Evolutionary conservation across 148 eudicot species (phyloP).

Genomic region (Rhododendron mucronatum): DNA sequence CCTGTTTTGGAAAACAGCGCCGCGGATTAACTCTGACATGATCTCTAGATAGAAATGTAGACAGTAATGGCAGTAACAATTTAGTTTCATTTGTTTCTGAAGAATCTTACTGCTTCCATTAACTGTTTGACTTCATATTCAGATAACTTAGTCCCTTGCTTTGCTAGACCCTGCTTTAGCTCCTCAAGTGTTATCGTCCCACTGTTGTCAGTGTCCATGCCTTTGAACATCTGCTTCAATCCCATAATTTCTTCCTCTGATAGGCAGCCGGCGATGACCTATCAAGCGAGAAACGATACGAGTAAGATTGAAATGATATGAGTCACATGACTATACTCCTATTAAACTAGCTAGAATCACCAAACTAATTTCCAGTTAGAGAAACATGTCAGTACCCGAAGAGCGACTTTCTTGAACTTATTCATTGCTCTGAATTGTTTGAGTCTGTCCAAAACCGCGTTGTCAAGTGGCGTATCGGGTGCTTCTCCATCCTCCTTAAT

Average conservation of each 20-base stretch:
- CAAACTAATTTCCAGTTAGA: neutral
- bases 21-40: neutral
- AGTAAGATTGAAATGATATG: neutral
- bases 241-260: constrained; percentile 79
- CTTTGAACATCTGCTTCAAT: constrained; percentile 63
- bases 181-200: constrained; percentile 68
- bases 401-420: constrained; percentile 95
- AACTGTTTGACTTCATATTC: constrained; percentile 59
- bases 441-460: constrained; percentile 71
- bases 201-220: constrained; percentile 58
- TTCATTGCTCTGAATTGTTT: constrained; percentile 96
- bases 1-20: constrained; percentile 29
- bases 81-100: neutral
- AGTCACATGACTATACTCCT: neutral
- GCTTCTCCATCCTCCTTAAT: constrained; percentile 91
- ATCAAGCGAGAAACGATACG: neutral
- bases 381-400: constrained; percentile 43
- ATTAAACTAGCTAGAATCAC: neutral
- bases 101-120: constrained; percentile 56
- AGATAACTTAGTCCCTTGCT: constrained; percentile 55
- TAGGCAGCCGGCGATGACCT: constrained; percentile 73
- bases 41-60: neutral
- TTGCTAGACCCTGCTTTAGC: constrained; percentile 51
- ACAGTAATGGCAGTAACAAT: neutral
- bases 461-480: constrained; percentile 95